These are phyloP conservation scores for Ensete ventricosum DNA, from an alignment of 176 grass and related monocot species.

Conservation along the genomic window DNA sequence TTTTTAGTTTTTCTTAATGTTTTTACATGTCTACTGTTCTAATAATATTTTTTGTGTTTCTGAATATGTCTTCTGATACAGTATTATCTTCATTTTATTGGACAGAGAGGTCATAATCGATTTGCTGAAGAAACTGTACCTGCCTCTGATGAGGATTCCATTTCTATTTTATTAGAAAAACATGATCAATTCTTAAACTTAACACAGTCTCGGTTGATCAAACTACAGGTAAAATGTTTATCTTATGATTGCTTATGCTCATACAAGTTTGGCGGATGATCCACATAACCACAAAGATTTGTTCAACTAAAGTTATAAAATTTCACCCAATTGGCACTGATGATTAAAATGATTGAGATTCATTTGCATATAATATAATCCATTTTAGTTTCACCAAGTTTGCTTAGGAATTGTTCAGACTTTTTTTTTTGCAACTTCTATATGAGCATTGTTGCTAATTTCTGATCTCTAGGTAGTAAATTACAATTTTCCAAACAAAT, in stretches of 20 bases:
- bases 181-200: conserved; percentile 66
- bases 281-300: too few relatives aligned
- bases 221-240: conserved; percentile 58
- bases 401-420: too few relatives aligned
- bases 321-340: too few relatives aligned
- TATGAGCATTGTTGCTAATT: too few relatives aligned
- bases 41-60: conserved; percentile 17
- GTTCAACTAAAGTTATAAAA: too few relatives aligned
- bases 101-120: conserved; percentile 48
- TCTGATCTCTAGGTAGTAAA: too few relatives aligned
- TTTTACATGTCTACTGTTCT: background rate
- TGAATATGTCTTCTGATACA: background rate
- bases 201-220: conserved; percentile 59
- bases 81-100: conserved; percentile 27
- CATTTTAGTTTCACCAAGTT: too few relatives aligned
- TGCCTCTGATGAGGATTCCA: conserved; percentile 58
- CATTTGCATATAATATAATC: too few relatives aligned
- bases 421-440: too few relatives aligned
- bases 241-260: background rate
- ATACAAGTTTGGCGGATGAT: background rate
- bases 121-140: conserved; percentile 36
- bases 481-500: too few relatives aligned
- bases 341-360: too few relatives aligned
- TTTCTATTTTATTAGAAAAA: conserved; percentile 60
- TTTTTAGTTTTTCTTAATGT: too few relatives aligned